Evolutionary conservation across 192 early-diverging fungal genomes (phyloP).

Genomic region (Coemansia sp.): DNA sequence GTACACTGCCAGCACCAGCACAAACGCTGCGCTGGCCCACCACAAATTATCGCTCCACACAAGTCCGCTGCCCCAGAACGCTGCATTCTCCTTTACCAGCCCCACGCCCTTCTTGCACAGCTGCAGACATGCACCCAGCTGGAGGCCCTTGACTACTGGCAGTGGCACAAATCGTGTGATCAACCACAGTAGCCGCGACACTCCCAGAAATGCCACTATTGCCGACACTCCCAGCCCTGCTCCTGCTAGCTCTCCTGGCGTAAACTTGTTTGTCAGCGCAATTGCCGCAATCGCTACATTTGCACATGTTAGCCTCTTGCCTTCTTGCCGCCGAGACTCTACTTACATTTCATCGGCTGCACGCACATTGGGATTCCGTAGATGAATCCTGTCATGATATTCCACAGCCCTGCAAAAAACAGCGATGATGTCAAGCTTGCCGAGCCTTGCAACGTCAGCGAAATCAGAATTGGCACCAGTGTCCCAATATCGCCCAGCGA

Average conservation of each 20-base stretch:
- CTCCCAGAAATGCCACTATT: conserved; percentile 63
- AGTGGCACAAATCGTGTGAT: conserved; percentile 69
- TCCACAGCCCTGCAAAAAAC: conserved; percentile 87
- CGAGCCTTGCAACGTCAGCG: conserved; percentile 69
- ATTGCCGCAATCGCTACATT: conserved; percentile 72
- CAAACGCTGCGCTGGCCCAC: conserved; percentile 66
- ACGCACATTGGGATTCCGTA: conserved; percentile 87
- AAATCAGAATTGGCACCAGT: conserved; percentile 82
- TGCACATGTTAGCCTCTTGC: background rate
- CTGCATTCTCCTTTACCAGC: conserved; percentile 52
- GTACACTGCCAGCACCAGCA: conserved; percentile 70
- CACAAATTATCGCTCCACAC: conserved; percentile 72
- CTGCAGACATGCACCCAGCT: conserved; percentile 72
- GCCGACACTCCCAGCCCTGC: conserved; percentile 68
- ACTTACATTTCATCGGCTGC: conserved; percentile 86
- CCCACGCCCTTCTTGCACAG: conserved; percentile 68
- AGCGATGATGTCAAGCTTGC: conserved; percentile 74
- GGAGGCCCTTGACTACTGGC: conserved; percentile 72
- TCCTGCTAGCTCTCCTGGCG: conserved; percentile 66
- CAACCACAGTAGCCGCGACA: conserved; percentile 67
- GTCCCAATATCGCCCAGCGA: conserved; percentile 78
- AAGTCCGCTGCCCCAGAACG: conserved; percentile 60
- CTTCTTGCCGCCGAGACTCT: background rate
- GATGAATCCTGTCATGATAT: conserved; percentile 72
- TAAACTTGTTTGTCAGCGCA: conserved; percentile 69